Conservation (phyloP, 176 grass and related monocot genomes). For the maize (Zea mays) region DNA sequence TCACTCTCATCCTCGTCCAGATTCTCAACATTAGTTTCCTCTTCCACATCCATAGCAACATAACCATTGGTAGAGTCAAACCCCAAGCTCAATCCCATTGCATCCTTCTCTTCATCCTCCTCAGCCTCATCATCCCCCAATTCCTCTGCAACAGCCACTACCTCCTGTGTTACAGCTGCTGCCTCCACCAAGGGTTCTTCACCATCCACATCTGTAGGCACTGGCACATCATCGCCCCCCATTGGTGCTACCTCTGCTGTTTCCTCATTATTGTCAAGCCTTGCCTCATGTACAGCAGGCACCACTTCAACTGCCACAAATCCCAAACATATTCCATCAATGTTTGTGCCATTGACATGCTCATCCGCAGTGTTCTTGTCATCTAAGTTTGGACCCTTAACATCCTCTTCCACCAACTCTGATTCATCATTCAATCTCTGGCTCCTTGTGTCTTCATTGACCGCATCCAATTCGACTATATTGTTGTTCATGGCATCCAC, state of each 20-base stretch:
- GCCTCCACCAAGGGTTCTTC: slow-evolving; percentile 30
- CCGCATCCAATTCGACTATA: slow-evolving; percentile 19
- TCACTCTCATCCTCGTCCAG: slow-evolving; percentile 44
- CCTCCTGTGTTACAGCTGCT: slow-evolving; percentile 23
- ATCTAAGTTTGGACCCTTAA: slow-evolving; percentile 23
- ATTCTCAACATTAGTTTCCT: slow-evolving; percentile 42
- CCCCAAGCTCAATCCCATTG: slow-evolving; percentile 48
- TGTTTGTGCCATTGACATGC: neutral
- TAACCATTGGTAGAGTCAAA: slow-evolving; percentile 37
- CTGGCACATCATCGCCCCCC: neutral
- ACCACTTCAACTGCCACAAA: slow-evolving; percentile 13
- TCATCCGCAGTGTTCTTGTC: neutral
- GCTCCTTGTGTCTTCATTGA: neutral
- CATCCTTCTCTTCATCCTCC: slow-evolving; percentile 40
- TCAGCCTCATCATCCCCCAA: slow-evolving; percentile 21
- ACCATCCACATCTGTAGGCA: slow-evolving; percentile 19
- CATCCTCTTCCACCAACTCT: slow-evolving; percentile 6
- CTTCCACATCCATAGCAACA: slow-evolving; percentile 45
- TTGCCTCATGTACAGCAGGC: neutral
- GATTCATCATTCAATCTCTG: slow-evolving; percentile 10
- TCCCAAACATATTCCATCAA: slow-evolving; percentile 12
- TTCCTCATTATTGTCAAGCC: slow-evolving; percentile 11
- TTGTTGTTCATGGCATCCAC: slow-evolving; percentile 33
- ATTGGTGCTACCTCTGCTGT: neutral
- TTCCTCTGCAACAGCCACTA: slow-evolving; percentile 33